Percentiles rank a stretch among this genome's conserved stretches.
phyloP scores from a whole-genome alignment of 1,284 basidiomycete genomes.

The Malassezia restricta region DNA sequence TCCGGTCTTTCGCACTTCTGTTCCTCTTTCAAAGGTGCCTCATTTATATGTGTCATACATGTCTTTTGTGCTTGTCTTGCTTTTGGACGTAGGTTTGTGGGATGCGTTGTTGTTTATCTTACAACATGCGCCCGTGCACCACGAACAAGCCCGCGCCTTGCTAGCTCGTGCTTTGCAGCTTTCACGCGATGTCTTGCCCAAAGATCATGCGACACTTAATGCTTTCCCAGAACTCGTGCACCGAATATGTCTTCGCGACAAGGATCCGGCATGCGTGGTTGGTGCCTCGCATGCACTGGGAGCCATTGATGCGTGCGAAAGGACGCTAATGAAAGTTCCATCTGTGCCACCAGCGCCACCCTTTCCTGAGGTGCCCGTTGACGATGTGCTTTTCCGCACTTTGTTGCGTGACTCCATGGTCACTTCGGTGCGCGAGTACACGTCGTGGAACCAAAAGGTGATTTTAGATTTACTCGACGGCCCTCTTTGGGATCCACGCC shows the following conservation, averaged over 20 bases:
- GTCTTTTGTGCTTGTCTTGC: constrained; percentile 71
- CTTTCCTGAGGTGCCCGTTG: constrained; percentile 62
- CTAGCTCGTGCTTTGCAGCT: constrained; percentile 81
- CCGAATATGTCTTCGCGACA: constrained; percentile 55
- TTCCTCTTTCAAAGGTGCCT: not conserved
- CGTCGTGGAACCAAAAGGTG: constrained; percentile 82
- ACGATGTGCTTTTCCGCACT: constrained; percentile 40
- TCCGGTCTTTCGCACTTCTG: constrained; percentile 47
- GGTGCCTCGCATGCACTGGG: constrained; percentile 67
- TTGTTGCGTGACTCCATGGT: constrained; percentile 52
- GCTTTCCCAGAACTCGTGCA: constrained; percentile 73
- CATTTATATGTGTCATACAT: constrained; percentile 54
- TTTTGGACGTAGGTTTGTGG: constrained; percentile 68
- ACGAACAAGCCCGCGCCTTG: constrained; percentile 62
- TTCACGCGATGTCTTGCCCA: constrained; percentile 75
- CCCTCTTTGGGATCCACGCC: constrained; percentile 73
- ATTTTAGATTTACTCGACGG: constrained; percentile 84
- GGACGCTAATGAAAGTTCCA: not conserved
- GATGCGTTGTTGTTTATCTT: constrained; percentile 37
- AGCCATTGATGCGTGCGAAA: constrained; percentile 64
- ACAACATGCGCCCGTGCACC: constrained; percentile 20
- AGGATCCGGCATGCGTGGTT: constrained; percentile 55
- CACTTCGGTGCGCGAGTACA: constrained; percentile 73
- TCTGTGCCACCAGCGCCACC: not conserved
- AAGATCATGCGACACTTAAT: constrained; percentile 67